A percentile compares a stretch with the other conserved stretches of the same genome.
Conservation (phyloP, 495 filamentous ascomycete species). For the Tirmania nivea region DNA sequence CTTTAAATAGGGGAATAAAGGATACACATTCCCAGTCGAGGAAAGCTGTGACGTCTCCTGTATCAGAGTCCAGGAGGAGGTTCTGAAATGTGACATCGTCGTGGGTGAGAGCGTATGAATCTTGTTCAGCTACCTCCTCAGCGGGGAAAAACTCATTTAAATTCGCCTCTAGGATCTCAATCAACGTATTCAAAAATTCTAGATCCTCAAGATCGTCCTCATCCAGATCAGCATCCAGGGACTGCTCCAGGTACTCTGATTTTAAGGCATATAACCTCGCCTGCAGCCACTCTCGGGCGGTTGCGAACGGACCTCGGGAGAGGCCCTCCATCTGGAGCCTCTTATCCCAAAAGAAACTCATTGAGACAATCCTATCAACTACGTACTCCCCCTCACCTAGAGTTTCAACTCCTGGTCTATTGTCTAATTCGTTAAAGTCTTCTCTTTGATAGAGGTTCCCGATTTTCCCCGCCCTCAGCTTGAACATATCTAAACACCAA, state of each 20-base stretch:
- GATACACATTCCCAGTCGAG: slow-evolving; percentile 35
- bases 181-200: slow-evolving; percentile 2
- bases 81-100: slow-evolving; percentile 29
- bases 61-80: slow-evolving; percentile 26
- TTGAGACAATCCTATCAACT: slow-evolving; percentile 20
- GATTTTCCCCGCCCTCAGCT: slow-evolving; percentile 16
- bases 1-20: slow-evolving; percentile 25
- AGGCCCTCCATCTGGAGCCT: slow-evolving; percentile 11
- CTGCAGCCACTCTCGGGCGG: slow-evolving; percentile 15
- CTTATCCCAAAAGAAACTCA: slow-evolving; percentile 21
- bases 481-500: slow-evolving; percentile 16
- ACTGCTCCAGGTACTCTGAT: slow-evolving; percentile 3
- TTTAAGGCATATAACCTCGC: slow-evolving; percentile 8
- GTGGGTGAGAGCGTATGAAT: slow-evolving; percentile 23
- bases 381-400: neutral
- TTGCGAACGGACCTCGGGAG: slow-evolving; percentile 15
- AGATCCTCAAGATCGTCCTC: slow-evolving; percentile 5
- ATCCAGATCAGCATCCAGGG: neutral
- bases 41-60: slow-evolving; percentile 25
- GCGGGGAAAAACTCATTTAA: slow-evolving; percentile 4
- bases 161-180: neutral
- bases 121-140: slow-evolving; percentile 4
- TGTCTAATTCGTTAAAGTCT: neutral
- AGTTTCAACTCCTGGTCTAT: too few species aligned
- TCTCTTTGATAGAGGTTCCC: slow-evolving; percentile 20